Evolutionary conservation across 2,329 filamentous ascomycete genomes (phyloP).

Genomic region (Alternaria ethzedia): DNA sequence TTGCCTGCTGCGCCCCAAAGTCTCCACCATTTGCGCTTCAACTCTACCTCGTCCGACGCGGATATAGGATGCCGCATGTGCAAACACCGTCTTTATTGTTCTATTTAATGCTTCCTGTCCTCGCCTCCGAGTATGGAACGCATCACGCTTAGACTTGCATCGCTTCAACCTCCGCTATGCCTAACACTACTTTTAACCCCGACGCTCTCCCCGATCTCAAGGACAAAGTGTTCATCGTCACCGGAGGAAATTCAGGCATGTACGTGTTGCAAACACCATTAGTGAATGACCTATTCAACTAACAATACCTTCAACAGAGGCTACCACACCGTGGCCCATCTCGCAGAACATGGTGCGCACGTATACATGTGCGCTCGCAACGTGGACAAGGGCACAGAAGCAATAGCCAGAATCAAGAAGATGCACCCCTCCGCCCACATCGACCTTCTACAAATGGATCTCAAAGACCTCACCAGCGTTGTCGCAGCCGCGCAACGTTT

Average conservation of each 20-base stretch:
- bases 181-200: conserved; percentile 16
- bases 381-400: conserved; percentile 45
- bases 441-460: conserved; percentile 41
- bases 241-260: conserved; percentile 16
- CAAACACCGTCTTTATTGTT: background rate
- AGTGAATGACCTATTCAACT: background rate
- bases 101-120: background rate
- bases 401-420: conserved; percentile 40
- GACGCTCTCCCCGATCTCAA: conserved; percentile 11
- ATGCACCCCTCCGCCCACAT: conserved; percentile 39
- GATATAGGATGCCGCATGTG: background rate
- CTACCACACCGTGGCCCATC: conserved; percentile 16
- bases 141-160: background rate
- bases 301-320: conserved; percentile 17
- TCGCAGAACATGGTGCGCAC: conserved; percentile 24
- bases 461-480: conserved; percentile 40
- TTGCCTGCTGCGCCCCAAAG: background rate
- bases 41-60: background rate
- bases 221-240: conserved; percentile 13
- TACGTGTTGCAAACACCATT: background rate
- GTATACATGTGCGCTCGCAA: conserved; percentile 49
- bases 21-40: background rate
- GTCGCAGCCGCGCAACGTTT: conserved; percentile 40
- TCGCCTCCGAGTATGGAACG: background rate
- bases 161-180: background rate